Conservation (phyloP, 805 yeast genomes). For the Grigorovia jiainica region DNA sequence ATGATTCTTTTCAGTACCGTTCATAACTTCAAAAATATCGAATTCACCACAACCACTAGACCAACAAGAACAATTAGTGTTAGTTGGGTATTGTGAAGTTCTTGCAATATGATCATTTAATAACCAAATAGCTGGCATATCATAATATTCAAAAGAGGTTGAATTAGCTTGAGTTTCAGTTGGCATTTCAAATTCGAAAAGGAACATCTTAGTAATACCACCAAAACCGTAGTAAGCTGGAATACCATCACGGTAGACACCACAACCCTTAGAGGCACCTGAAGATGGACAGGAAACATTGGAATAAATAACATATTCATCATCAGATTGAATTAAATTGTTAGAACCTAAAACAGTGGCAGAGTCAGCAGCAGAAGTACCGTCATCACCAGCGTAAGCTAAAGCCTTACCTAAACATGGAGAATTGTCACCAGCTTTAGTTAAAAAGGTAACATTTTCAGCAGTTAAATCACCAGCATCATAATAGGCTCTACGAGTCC, state of each 20-base stretch:
- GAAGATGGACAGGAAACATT: conserved; percentile 46
- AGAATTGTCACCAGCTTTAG: conserved; percentile 49
- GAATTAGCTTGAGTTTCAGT: conserved; percentile 35
- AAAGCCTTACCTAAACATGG: conserved; percentile 62
- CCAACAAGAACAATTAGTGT: conserved; percentile 66
- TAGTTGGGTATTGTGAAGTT: conserved; percentile 56
- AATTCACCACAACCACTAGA: conserved; percentile 71
- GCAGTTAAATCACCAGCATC: conserved; percentile 36
- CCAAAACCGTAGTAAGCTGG: conserved; percentile 67
- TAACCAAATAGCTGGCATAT: conserved; percentile 74
- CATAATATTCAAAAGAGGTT: conserved; percentile 31
- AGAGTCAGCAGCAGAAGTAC: conserved; percentile 35
- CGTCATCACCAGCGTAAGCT: conserved; percentile 52
- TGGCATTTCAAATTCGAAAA: conserved; percentile 65
- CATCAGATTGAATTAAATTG: conserved; percentile 44
- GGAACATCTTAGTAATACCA: conserved; percentile 60
- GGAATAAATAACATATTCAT: conserved; percentile 54
- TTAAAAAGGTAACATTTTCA: conserved; percentile 59
- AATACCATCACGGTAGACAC: conserved; percentile 64
- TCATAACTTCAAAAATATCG: conserved; percentile 68
- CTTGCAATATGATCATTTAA: conserved; percentile 65
- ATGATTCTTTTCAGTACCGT: conserved; percentile 44
- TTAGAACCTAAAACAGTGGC: conserved; percentile 42
- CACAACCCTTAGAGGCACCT: conserved; percentile 55
- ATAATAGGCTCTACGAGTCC: conserved; percentile 56